Percentiles rank a stretch among this genome's conserved stretches.
Evolutionary conservation across 1,284 basidiomycete genomes (phyloP).

Genomic region (Tilletia walkeri): DNA sequence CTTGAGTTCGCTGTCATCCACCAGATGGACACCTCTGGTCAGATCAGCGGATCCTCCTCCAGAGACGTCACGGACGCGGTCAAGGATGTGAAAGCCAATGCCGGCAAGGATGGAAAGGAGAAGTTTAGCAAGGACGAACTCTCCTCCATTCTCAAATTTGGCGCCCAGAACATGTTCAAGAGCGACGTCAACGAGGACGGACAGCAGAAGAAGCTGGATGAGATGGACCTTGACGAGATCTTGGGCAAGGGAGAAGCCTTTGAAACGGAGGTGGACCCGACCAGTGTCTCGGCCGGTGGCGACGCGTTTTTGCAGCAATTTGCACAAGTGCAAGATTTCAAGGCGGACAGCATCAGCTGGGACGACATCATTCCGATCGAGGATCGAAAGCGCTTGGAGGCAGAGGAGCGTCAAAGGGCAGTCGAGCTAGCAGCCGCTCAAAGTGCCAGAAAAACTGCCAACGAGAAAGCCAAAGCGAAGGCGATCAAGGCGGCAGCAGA

Average conservation of each 20-base stretch:
- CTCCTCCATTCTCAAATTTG: constrained; percentile 97
- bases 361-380: constrained; percentile 97
- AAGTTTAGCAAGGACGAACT: constrained; percentile 87
- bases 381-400: constrained; percentile 79
- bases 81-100: constrained; percentile 12
- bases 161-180: constrained; percentile 99
- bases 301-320: constrained; percentile 94
- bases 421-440: constrained; percentile 66
- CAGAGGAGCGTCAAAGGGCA: constrained; percentile 54
- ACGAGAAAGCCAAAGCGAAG: constrained; percentile 65
- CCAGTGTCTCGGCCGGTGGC: constrained; percentile 83
- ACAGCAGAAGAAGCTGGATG: constrained; percentile 93
- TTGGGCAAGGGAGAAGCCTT: constrained; percentile 94
- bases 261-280: constrained; percentile 74
- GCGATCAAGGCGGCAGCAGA: constrained; percentile 70
- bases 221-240: constrained; percentile 99
- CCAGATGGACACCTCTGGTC: constrained; percentile 97
- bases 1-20: constrained; percentile 99
- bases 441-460: constrained; percentile 65
- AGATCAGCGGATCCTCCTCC: constrained; percentile 56
- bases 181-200: constrained; percentile 76
- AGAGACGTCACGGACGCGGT: constrained; percentile 73
- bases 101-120: constrained; percentile 30
- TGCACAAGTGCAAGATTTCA: constrained; percentile 93
- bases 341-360: constrained; percentile 91